Evolutionary conservation across 345 rosid species (phyloP), one percentile per base, ranked within the genome.

Genomic region (Angophora floribunda): DNA sequence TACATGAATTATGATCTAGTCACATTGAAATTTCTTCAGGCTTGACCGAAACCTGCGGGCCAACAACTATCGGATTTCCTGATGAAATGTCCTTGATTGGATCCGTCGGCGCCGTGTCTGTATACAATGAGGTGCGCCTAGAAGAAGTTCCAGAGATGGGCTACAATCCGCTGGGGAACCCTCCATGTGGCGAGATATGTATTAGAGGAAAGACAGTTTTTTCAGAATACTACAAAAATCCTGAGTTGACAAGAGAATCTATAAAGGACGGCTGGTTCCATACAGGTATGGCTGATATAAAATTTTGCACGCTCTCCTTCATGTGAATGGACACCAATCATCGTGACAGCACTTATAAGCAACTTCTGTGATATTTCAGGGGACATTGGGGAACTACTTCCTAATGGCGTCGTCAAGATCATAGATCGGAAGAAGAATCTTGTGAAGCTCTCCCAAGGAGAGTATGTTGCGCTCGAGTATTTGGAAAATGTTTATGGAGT

Each of bases 21-120:
- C 88, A 51, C 49, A 10, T 86, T 90, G 86, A 85, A 52, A 80
- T n/a, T 57, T 47, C 26, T 86, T 79, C 93, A 97, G 99, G 99
- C 14, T 89, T 98, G 92, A 98, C 99, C 49, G 99, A 98, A 93
- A 94, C 97, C n/a, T 96, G 98, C 67, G 99, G 99, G 87, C 96
- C 98, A 61, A 91, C 95, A 26, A 93, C 98, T 13, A 8, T 95
- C 32, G 93, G 96, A 28, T 92, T 89, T 88, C 99, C 99, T 2
- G 99, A 98, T 86, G 99, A 98, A 91, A 98, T 98, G 97, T 95
- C 96, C 94, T 94, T 97, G 97, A 82, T 96, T 90, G 99, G 99
- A 53, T 51, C 95, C 6, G 99, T 94, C 22, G 99, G 99, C 7
- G 17, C 92, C 17, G 93, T 94, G 9, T 91, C 95, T 7, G 92